Percentiles rank a stretch among this genome's conserved stretches.
phyloP scores from a whole-genome alignment of 192 early-diverging fungal species.

The Podila epigama region DNA sequence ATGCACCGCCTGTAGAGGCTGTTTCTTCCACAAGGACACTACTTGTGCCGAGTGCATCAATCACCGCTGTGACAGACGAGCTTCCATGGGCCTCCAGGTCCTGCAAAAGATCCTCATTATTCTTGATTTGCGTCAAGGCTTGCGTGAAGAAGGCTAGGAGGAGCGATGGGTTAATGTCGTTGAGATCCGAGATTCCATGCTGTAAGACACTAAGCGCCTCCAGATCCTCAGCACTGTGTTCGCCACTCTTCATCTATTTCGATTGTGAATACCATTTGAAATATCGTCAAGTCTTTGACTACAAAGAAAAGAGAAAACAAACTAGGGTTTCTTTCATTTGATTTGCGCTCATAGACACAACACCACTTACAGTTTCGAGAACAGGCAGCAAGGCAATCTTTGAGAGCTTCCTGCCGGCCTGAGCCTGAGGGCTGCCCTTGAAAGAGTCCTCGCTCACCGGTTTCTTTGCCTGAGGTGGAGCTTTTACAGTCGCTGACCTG shows the following conservation, averaged over 20 bases:
- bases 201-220: slow-evolving; percentile 50
- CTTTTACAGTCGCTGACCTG: slow-evolving; percentile 37
- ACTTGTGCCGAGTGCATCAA: slow-evolving; percentile 13
- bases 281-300: too few species aligned
- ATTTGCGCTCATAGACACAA: not conserved
- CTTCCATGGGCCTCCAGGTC: slow-evolving; percentile 25
- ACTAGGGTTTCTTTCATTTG: not conserved
- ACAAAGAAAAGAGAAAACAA: too few species aligned
- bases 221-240: slow-evolving; percentile 49
- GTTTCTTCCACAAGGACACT: slow-evolving; percentile 13
- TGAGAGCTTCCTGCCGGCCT: slow-evolving; percentile 42
- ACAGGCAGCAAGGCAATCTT: slow-evolving; percentile 38
- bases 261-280: too few species aligned
- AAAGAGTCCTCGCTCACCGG: slow-evolving; percentile 19
- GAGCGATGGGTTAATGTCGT: slow-evolving; percentile 49
- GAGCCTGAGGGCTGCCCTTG: slow-evolving; percentile 19
- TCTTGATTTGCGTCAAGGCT: slow-evolving; percentile 46
- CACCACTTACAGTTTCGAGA: slow-evolving; percentile 19
- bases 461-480: slow-evolving; percentile 22
- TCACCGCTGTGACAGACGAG: slow-evolving; percentile 18
- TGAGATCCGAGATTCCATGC: slow-evolving; percentile 50
- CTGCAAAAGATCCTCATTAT: slow-evolving; percentile 16
- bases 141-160: slow-evolving; percentile 47
- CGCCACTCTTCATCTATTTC: slow-evolving; percentile 45
- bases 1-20: slow-evolving; percentile 9